Evolutionary conservation across 805 yeast genomes (phyloP).

Genomic region (Starmerella apis): DNA sequence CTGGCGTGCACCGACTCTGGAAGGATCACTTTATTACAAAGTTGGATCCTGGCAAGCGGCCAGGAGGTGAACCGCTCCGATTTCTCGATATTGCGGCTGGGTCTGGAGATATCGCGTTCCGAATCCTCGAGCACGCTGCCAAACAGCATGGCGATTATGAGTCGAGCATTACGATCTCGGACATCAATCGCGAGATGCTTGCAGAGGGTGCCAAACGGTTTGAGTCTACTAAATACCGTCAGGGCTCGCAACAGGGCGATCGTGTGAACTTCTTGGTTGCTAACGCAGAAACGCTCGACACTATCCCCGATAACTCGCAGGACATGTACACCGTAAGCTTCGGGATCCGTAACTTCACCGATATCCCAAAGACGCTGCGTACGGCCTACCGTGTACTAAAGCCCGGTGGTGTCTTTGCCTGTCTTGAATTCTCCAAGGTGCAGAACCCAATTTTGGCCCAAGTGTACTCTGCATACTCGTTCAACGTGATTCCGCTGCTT

Average conservation of each 20-base stretch:
- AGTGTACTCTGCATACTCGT: conserved; percentile 78
- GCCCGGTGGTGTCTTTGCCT: conserved; percentile 97
- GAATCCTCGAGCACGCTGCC: conserved; percentile 84
- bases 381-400: conserved; percentile 93
- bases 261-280: conserved; percentile 77
- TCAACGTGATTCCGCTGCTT: conserved; percentile 78
- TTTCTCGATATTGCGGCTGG: conserved; percentile 98
- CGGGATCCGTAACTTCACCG: conserved; percentile 93
- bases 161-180: conserved; percentile 81
- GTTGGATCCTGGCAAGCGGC: conserved; percentile 87
- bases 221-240: conserved; percentile 31
- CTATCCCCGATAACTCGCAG: conserved; percentile 74
- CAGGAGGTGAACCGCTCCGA: conserved; percentile 70
- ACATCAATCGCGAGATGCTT: conserved; percentile 93
- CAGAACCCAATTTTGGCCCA: conserved; percentile 65
- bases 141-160: conserved; percentile 59
- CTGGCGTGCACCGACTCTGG: conserved; percentile 94
- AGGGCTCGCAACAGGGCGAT: conserved; percentile 46
- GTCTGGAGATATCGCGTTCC: conserved; percentile 95
- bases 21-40: conserved; percentile 79
- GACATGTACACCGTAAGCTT: conserved; percentile 95
- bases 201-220: conserved; percentile 80
- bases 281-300: conserved; percentile 82
- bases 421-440: conserved; percentile 90
- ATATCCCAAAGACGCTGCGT: conserved; percentile 83